A percentile compares a stretch with the other conserved stretches of the same genome.
phyloP scores from a whole-genome alignment of 2,329 filamentous ascomycete genomes.

The Neofusicoccum cordaticola region DNA sequence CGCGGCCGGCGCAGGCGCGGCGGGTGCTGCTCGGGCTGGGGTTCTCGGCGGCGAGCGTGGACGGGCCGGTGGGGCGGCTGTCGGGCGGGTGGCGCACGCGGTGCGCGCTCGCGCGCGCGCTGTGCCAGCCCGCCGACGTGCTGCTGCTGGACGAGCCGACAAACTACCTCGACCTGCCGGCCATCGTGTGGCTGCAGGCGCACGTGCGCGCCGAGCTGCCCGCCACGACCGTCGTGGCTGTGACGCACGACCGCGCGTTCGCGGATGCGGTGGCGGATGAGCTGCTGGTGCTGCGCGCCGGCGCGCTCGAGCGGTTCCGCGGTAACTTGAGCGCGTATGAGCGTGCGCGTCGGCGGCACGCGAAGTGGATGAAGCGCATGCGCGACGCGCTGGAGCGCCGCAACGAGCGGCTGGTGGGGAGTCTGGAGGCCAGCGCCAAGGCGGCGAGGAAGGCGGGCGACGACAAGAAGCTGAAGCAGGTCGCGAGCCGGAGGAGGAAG shows the following conservation, averaged over 20 bases:
- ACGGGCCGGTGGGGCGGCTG: slow-evolving; percentile 60
- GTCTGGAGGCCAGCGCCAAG: slow-evolving; percentile 56
- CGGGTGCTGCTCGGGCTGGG: slow-evolving; percentile 66
- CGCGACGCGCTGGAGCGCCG: slow-evolving; percentile 80
- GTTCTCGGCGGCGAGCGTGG: slow-evolving; percentile 62
- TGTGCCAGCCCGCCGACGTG: slow-evolving; percentile 73
- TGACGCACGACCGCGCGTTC: slow-evolving; percentile 84
- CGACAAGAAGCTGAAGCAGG: slow-evolving; percentile 82
- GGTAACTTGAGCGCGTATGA: slow-evolving; percentile 74
- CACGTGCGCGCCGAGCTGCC: slow-evolving; percentile 60
- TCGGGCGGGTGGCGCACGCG: slow-evolving; percentile 62
- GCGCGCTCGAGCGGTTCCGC: slow-evolving; percentile 69
- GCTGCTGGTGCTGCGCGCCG: slow-evolving; percentile 71
- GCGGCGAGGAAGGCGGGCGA: slow-evolving; percentile 75
- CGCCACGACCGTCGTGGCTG: slow-evolving; percentile 67
- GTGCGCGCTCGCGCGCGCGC: slow-evolving; percentile 48
- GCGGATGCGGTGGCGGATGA: slow-evolving; percentile 72
- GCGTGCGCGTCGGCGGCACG: slow-evolving; percentile 63
- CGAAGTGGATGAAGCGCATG: slow-evolving; percentile 68
- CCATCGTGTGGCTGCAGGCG: slow-evolving; percentile 80
- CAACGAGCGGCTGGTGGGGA: slow-evolving; percentile 64
- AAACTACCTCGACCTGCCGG: slow-evolving; percentile 79
- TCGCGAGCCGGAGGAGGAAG: slow-evolving; percentile 80
- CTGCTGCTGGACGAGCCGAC: slow-evolving; percentile 84
- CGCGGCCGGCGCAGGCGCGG: background rate